Base-by-base conservation (phyloP, 441 rosid species). In the Euphorbia celastroides region DNA sequence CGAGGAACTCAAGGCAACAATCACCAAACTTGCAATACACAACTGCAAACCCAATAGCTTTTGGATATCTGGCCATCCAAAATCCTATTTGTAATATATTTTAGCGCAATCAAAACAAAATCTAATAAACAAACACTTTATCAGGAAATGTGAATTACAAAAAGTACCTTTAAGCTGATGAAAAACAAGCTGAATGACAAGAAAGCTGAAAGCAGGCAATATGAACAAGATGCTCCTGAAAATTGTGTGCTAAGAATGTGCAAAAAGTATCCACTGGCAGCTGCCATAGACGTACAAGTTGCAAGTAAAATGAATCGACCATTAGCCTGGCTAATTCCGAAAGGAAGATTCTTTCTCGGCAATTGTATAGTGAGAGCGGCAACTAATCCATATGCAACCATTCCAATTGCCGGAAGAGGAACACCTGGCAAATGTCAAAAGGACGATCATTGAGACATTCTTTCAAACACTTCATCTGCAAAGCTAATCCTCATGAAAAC, bases 251-350 rank as follows among this genome's bases (percentile, higher is more conserved):
- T 77, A 65, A 93, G 82, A 66, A 83, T 80, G 82, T 88, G 90
- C 78, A 90, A 62, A 68, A 93, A 86, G 74, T 87, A 90, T 62
- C 88, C 91, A 82, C 96, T 93, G 55, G 98, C 89, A 77, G 92
- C 81, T 28, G 96, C 96, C 95, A 90, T 84, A 56, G 93, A 78
- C 64, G 92, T 83, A 13, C 86, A 78, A 74, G 67, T 78, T 36
- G 83, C 91, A 69, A 87, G 86, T 59, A 93, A 78, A 66, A 80
- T 68, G 66, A 79, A 81, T 62, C 88, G 96, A 50, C 93, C 88
- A 61, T 71, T 66, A 19, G 70, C 65, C 71, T 87, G 83, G 50
- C 70, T 67, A 7, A 87, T 73, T 57, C 78, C 89, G 42, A 85
- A 76, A 19, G 93, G 88, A 50, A 82, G 64, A 57, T 67, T 82